Percentiles rank a stretch among this genome's conserved stretches.
These are phyloP conservation scores for Ophiognomonia clavigignenti-juglandacearum DNA, from an alignment of 2,329 filamentous ascomycete species.

Conservation along the genomic window DNA sequence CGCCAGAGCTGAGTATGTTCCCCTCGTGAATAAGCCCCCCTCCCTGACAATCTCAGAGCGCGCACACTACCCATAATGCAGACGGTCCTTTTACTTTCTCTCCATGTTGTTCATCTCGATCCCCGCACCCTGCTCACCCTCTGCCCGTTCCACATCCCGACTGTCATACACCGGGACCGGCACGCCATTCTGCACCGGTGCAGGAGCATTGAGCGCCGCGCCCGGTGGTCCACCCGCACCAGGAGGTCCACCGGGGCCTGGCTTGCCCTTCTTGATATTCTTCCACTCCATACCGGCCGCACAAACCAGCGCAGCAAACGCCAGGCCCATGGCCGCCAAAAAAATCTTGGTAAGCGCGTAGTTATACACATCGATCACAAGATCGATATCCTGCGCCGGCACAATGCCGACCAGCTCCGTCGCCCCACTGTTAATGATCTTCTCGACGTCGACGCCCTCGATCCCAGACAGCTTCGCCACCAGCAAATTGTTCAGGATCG, in stretches of 20 bases:
- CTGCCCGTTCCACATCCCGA: not conserved
- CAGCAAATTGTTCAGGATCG: conserved; percentile 44
- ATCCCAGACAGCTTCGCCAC: conserved; percentile 32
- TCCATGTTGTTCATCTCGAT: not conserved
- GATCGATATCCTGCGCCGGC: conserved; percentile 39
- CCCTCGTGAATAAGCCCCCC: no score
- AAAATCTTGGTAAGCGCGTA: conserved; percentile 58
- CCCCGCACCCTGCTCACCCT: not conserved
- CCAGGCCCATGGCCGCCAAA: conserved; percentile 54
- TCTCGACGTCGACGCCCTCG: conserved; percentile 36
- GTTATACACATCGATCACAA: conserved; percentile 62
- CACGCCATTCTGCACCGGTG: not conserved
- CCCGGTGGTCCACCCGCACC: not conserved
- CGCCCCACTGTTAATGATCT: conserved; percentile 44
- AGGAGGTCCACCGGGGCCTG: conserved; percentile 7
- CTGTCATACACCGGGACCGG: not conserved
- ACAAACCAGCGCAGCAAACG: conserved; percentile 50
- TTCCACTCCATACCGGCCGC: conserved; percentile 61
- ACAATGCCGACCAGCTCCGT: conserved; percentile 56
- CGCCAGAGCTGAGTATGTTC: no score
- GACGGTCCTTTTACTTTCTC: not conserved
- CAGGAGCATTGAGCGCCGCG: not conserved
- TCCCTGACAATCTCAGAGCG: no score
- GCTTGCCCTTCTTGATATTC: conserved; percentile 53
- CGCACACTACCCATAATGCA: no score